Evolutionary conservation across 2,329 filamentous ascomycete genomes (phyloP).

Genomic region (Aureobasidium namibiae): DNA sequence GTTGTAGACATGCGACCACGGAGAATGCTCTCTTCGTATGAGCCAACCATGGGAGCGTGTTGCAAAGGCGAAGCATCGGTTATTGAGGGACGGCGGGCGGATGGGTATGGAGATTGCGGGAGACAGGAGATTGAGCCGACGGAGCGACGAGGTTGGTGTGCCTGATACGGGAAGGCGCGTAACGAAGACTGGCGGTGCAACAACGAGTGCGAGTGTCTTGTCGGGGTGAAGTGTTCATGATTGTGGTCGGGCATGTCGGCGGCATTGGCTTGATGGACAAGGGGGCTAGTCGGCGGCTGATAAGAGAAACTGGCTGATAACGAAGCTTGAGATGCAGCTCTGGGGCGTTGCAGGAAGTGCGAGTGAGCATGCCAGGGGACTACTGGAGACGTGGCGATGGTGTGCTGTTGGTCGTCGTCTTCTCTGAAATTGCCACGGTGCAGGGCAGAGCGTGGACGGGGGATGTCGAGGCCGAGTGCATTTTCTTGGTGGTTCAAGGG

Average conservation of each 20-base stretch:
- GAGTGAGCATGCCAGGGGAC: conserved; percentile 41
- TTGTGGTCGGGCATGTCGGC: conserved; percentile 59
- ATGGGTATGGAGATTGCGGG: conserved; percentile 39
- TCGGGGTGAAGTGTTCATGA: conserved; percentile 25
- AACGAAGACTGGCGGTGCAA: neutral
- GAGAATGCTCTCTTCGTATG: conserved; percentile 94
- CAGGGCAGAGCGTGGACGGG: conserved; percentile 69
- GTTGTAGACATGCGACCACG: conserved; percentile 94
- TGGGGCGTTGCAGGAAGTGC: conserved; percentile 31
- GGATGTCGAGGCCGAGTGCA: conserved; percentile 48
- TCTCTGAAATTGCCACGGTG: conserved; percentile 53
- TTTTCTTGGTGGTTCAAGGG: neutral
- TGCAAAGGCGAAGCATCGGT: conserved; percentile 71
- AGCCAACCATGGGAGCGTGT: conserved; percentile 93
- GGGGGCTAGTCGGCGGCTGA: conserved; percentile 81
- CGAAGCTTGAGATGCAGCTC: conserved; percentile 50
- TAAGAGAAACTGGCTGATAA: conserved; percentile 73
- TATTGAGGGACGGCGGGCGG: conserved; percentile 59
- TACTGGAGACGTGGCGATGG: conserved; percentile 44
- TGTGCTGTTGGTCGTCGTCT: conserved; percentile 31
- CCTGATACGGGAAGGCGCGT: conserved; percentile 54
- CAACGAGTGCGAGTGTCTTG: conserved; percentile 1
- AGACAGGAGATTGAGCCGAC: conserved; percentile 51
- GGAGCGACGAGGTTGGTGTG: conserved; percentile 70
- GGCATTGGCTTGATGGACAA: conserved; percentile 82